Evolutionary conservation across 805 yeast genomes (phyloP).

Genomic region (Metschnikowia orientalis): DNA sequence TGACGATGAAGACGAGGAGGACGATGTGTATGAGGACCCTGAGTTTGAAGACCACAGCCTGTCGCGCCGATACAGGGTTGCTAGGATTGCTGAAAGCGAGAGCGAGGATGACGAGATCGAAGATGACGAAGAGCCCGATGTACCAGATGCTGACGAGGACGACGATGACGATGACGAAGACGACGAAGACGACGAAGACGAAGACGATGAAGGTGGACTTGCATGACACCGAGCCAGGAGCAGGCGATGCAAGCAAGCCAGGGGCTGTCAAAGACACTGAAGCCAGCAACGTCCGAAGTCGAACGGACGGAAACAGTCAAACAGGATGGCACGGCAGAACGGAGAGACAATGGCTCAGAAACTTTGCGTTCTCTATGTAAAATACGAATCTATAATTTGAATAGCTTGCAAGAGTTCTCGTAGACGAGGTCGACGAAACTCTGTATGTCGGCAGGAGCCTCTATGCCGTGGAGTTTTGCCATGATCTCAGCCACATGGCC

Average conservation of each 20-base stretch:
- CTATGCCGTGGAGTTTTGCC: constrained; percentile 29
- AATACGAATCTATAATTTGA: constrained; percentile 19
- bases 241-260: too few species aligned
- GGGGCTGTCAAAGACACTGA: too few species aligned
- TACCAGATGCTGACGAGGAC: constrained; percentile 3
- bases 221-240: constrained; percentile 3
- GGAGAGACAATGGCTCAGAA: not conserved
- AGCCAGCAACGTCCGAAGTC: too few species aligned
- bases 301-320: not conserved
- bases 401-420: constrained; percentile 32
- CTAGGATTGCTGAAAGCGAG: constrained; percentile 14
- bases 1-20: constrained; percentile 4
- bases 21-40: constrained; percentile 6
- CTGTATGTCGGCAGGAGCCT: constrained; percentile 26
- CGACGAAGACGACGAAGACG: constrained; percentile 1
- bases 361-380: not conserved
- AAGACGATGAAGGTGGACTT: constrained; percentile 2
- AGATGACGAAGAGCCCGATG: constrained; percentile 13
- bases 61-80: not conserved
- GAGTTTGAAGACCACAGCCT: constrained; percentile 8
- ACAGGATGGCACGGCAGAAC: constrained; percentile 2
- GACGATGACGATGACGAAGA: constrained; percentile 6
- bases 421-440: constrained; percentile 33
- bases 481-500: constrained; percentile 67
- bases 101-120: constrained; percentile 12